A percentile compares a stretch with the other conserved stretches of the same genome.
Conservation (phyloP, 257 asterid genomes). For the Solanum dulcamara region DNA sequence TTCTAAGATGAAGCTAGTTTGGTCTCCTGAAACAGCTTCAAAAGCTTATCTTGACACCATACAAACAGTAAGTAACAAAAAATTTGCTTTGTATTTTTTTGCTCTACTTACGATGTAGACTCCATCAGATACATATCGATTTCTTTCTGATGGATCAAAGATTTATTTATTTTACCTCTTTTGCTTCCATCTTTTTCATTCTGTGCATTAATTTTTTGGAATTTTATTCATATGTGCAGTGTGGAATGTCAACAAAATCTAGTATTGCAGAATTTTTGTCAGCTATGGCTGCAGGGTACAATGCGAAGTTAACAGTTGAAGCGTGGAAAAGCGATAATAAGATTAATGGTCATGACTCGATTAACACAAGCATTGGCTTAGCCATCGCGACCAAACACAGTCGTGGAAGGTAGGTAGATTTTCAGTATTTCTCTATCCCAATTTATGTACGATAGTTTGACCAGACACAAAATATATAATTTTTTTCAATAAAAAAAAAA, state of each 20-base stretch:
- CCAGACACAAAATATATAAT: too few relatives aligned
- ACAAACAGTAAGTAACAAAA: neutral
- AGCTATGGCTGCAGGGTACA: constrained; percentile 34
- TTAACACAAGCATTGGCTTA: constrained; percentile 14
- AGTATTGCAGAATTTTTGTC: constrained; percentile 21
- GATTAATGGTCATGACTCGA: neutral
- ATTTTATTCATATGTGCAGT: neutral
- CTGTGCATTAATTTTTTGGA: neutral
- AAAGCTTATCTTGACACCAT: neutral
- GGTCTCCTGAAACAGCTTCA: neutral
- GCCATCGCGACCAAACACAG: constrained; percentile 13
- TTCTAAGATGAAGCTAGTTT: neutral
- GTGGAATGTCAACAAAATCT: constrained; percentile 8
- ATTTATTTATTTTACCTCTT: neutral
- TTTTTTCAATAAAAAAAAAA: neutral
- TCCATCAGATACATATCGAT: too few relatives aligned
- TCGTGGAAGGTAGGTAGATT: constrained; percentile 16
- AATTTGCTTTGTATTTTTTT: neutral
- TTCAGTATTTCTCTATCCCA: neutral
- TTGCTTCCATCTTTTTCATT: neutral
- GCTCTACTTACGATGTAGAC: too few relatives aligned
- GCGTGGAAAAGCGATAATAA: constrained; percentile 7
- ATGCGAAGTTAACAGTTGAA: constrained; percentile 22
- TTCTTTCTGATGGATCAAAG: too few relatives aligned
- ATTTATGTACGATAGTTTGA: neutral